A percentile compares a stretch with the other conserved stretches of the same genome.
Conservation (phyloP, 1,139 yeast species). For the Yamadazyma atlantica region DNA sequence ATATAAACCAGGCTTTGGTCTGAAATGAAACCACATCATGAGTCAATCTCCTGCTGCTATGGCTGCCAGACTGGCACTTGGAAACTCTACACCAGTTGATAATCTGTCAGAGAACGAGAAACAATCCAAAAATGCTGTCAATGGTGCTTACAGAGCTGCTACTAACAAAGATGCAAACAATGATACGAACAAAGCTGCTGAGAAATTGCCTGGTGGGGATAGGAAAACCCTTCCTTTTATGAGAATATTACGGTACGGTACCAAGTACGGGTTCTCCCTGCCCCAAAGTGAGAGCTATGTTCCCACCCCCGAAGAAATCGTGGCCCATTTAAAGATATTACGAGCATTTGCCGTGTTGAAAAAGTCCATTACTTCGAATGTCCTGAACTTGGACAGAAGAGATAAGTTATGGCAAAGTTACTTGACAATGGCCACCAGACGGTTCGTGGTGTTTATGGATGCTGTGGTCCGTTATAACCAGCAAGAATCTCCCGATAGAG, state of each 20-base stretch:
- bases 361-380: conserved; percentile 9
- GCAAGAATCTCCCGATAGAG: neutral
- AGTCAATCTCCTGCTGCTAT: conserved; percentile 1
- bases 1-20: neutral
- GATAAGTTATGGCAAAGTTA: conserved; percentile 31
- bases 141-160: too few relatives aligned
- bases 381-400: conserved; percentile 10
- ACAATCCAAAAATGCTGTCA: too few relatives aligned
- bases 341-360: conserved; percentile 27
- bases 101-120: too few relatives aligned
- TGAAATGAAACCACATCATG: neutral
- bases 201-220: neutral
- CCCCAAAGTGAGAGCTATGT: neutral
- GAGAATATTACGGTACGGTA: neutral
- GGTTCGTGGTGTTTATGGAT: conserved; percentile 29
- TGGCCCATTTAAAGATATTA: conserved; percentile 33
- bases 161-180: too few relatives aligned
- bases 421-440: conserved; percentile 27
- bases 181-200: neutral
- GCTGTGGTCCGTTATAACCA: conserved; percentile 13
- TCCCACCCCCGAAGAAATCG: conserved; percentile 21
- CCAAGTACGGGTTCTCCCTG: neutral
- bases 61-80: neutral
- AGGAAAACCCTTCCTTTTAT: neutral
- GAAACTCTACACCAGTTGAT: too few relatives aligned